Evolutionary conservation across 1,139 yeast species (phyloP), one percentile per base, ranked within the genome.

Genomic region (Pichia sp.): DNA sequence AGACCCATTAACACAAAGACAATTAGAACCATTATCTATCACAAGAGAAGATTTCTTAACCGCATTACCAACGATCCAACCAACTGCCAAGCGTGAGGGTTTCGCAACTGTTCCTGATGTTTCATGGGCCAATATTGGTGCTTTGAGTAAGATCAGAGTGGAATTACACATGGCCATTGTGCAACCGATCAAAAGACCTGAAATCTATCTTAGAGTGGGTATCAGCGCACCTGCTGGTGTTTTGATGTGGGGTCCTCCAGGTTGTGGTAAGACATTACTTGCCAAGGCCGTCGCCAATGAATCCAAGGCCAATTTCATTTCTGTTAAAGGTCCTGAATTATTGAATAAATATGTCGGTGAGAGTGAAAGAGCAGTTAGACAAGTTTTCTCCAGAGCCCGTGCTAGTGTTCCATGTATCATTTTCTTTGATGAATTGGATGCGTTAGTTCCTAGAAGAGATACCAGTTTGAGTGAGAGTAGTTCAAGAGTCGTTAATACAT

Each of bases 81-180:
- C 99, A 14, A 89, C 97, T 0, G 96, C 97, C 2, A 93, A 91
- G 63, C 83, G 99, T 65, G 99, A 93, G 72, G 99, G 99, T 1
- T 94, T 93, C 68, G 97, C 99, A 1, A 94, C 99, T 0, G 96
- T 94, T 11, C 99, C 99, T 0, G 98, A 93, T 65, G 97, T 93
- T 3, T 82, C 96, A 9, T 93, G 99, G 99, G 78, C 83, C 8
- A 88, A 85, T 62, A 96, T 93, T 33, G 99, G 99, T 50, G 99
- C 99, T 0, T 73, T 93, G 53, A 69, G 78, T 17, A 76, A 78
- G 15, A 83, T 90, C 32, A 76, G 99, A 56, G 84, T 88, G 66
- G 99, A 94, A 65, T 71, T 93, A 30, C 96, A 93, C 62, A 90
- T 91, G 93, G 96, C 98, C 18, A 90, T 93, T 54, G 99, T 94